These are phyloP conservation scores for Diphasiastrum complanatum DNA, from an alignment of 83 land plant species.

Conservation along the genomic window DNA sequence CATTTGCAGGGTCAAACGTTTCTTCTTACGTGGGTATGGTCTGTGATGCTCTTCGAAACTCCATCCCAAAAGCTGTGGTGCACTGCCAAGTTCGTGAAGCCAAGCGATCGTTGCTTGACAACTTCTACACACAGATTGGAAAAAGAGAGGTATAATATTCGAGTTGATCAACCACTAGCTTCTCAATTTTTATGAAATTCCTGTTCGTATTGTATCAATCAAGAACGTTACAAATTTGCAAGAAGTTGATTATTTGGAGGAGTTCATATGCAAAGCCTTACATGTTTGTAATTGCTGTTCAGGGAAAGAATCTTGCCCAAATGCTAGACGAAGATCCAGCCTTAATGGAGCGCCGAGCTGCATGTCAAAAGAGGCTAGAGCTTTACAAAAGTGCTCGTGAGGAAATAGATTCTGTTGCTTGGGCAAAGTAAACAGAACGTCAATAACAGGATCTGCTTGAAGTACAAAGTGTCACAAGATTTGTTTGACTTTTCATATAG, in stretches of 20 bases:
- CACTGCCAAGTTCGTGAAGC: slow-evolving; percentile 70
- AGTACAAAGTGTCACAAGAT: too few species aligned
- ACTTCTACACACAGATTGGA: slow-evolving; percentile 41
- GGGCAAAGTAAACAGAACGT: slow-evolving; percentile 24
- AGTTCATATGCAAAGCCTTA: background rate
- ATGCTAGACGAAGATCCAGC: slow-evolving; percentile 74
- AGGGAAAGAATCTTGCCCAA: slow-evolving; percentile 18
- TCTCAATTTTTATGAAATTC: background rate
- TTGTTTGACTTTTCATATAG: too few species aligned
- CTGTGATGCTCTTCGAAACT: slow-evolving; percentile 41
- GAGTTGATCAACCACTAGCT: background rate
- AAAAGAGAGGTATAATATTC: slow-evolving; percentile 30
- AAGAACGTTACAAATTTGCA: background rate
- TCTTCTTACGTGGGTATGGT: slow-evolving; percentile 61
- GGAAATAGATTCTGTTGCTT: slow-evolving; percentile 66
- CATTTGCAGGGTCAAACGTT: too few species aligned
- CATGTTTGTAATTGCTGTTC: background rate
- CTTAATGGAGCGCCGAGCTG: slow-evolving; percentile 59
- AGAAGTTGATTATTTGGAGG: background rate
- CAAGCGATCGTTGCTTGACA: slow-evolving; percentile 53
- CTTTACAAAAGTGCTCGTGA: slow-evolving; percentile 80
- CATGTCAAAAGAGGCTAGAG: slow-evolving; percentile 70
- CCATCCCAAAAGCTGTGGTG: slow-evolving; percentile 65
- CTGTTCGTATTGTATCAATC: background rate
- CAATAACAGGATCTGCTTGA: too few species aligned